A percentile compares a stretch with the other conserved stretches of the same genome.
Conservation (phyloP, 805 yeast genomes). For the Starmera caribaea region DNA sequence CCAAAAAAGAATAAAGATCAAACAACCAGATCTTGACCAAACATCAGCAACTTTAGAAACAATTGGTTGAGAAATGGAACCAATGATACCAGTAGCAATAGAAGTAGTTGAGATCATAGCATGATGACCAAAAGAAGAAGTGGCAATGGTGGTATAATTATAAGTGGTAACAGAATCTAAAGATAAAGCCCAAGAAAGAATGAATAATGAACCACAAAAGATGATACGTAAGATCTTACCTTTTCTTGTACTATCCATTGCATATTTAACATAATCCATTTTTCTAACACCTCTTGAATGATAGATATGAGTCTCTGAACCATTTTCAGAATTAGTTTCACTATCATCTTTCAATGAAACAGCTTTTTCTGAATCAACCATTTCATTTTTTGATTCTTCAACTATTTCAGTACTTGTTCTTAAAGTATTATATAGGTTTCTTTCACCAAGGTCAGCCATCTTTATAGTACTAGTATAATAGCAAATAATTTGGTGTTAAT, state of each 20-base stretch:
- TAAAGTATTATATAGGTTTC: too few species aligned
- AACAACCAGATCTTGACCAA: constrained; percentile 30
- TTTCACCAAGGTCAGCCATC: too few species aligned
- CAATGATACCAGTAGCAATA: constrained; percentile 29
- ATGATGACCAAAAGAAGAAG: constrained; percentile 28
- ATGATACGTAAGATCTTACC: constrained; percentile 10
- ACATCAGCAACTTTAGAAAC: constrained; percentile 32
- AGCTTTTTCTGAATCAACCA: too few species aligned
- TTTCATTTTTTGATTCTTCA: too few species aligned
- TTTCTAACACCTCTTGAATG: neutral
- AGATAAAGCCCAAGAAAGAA: constrained; percentile 19
- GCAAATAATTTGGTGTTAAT: too few species aligned
- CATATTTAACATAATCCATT: neutral
- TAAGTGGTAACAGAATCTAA: constrained; percentile 24
- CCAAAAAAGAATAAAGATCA: constrained; percentile 20
- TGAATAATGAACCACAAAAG: constrained; percentile 12
- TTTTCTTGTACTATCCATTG: neutral
- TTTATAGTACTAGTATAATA: too few species aligned
- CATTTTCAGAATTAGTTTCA: too few species aligned
- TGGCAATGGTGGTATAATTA: constrained; percentile 28
- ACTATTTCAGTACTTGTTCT: too few species aligned
- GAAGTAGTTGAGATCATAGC: constrained; percentile 29
- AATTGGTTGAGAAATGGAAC: constrained; percentile 28
- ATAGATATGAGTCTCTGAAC: neutral
- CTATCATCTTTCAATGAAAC: too few species aligned